Percentiles rank a stretch among this genome's conserved stretches.
These are phyloP conservation scores for Phytophthora pluvialis DNA, from an alignment of 352 stramenopile species.

Conservation along the genomic window DNA sequence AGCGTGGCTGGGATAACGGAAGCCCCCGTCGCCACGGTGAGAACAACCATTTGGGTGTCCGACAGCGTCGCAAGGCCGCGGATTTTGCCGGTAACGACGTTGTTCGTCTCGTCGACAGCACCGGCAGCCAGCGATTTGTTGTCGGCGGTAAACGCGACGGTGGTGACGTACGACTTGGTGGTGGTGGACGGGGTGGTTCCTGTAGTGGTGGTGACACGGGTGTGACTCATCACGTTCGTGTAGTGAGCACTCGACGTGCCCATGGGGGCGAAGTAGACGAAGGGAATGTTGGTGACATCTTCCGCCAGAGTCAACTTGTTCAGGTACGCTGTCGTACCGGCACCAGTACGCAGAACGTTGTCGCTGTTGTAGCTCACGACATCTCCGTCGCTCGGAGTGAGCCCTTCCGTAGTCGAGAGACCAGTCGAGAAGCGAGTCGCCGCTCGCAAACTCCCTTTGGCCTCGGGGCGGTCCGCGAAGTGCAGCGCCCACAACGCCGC, in stretches of 20 bases:
- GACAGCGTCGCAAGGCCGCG: slow-evolving; percentile 66
- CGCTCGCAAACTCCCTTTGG: slow-evolving; percentile 25
- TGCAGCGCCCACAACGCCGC: slow-evolving; percentile 68
- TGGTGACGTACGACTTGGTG: slow-evolving; percentile 58
- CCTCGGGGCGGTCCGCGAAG: slow-evolving; percentile 54
- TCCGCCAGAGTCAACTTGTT: slow-evolving; percentile 35
- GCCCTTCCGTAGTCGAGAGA: slow-evolving; percentile 30
- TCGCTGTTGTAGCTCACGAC: slow-evolving; percentile 48
- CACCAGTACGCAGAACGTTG: slow-evolving; percentile 52
- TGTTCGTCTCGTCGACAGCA: slow-evolving; percentile 21
- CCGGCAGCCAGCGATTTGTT: slow-evolving; percentile 45
- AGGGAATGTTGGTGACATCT: slow-evolving; percentile 26
- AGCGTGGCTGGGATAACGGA: slow-evolving; percentile 47
- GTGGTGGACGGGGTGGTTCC: slow-evolving; percentile 15
- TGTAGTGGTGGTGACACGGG: slow-evolving; percentile 16
- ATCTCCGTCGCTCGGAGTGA: slow-evolving; percentile 32
- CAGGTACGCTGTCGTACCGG: slow-evolving; percentile 75
- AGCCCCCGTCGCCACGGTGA: slow-evolving; percentile 30
- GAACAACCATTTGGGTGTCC: slow-evolving; percentile 48
- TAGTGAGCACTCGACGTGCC: slow-evolving; percentile 41
- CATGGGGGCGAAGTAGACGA: slow-evolving; percentile 61
- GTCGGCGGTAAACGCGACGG: slow-evolving; percentile 36
- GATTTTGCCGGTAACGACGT: slow-evolving; percentile 40
- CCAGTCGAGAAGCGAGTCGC: slow-evolving; percentile 52
- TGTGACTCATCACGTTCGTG: slow-evolving; percentile 62